phyloP scores from a whole-genome alignment of 1,284 basidiomycete genomes.

The Phellopilus nigrolimitatus region DNA sequence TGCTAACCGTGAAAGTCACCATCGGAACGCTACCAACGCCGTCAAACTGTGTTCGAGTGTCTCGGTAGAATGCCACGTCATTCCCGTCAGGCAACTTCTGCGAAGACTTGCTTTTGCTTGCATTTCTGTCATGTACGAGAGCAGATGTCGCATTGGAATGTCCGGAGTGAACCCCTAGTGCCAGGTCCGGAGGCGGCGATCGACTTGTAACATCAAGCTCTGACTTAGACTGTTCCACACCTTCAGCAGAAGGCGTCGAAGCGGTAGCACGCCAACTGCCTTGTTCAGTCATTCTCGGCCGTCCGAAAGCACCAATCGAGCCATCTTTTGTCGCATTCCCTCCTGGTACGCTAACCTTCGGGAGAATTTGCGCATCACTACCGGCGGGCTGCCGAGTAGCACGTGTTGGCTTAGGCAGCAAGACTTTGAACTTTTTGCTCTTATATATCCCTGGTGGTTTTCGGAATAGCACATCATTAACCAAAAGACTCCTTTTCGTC shows the following conservation, averaged over 20 bases:
- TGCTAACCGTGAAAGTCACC: constrained; percentile 61
- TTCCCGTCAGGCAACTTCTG: constrained; percentile 64
- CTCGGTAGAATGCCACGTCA: constrained; percentile 66
- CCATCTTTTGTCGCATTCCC: constrained; percentile 27
- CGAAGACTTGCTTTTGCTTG: constrained; percentile 32
- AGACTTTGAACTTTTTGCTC: constrained; percentile 51
- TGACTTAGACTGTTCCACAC: neutral
- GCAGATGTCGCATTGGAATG: constrained; percentile 22
- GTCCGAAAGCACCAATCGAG: constrained; percentile 40
- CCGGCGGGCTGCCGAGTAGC: constrained; percentile 11
- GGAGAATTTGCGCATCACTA: constrained; percentile 12
- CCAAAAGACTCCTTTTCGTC: constrained; percentile 52
- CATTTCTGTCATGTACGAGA: constrained; percentile 26
- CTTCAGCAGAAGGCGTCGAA: neutral
- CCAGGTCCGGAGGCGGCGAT: constrained; percentile 52
- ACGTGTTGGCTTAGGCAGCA: constrained; percentile 40
- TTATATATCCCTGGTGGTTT: constrained; percentile 36
- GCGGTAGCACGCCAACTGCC: constrained; percentile 52
- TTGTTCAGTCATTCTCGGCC: constrained; percentile 45
- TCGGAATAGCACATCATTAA: constrained; percentile 69
- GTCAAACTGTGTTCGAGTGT: constrained; percentile 45
- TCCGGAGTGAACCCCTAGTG: constrained; percentile 12
- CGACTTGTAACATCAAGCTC: constrained; percentile 31
- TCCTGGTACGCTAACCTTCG: constrained; percentile 3
- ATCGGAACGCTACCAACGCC: constrained; percentile 35